Percentiles rank a stretch among this genome's conserved stretches.
phyloP scores from a whole-genome alignment of 345 rosid species.

The Dipteronia sinensis region DNA sequence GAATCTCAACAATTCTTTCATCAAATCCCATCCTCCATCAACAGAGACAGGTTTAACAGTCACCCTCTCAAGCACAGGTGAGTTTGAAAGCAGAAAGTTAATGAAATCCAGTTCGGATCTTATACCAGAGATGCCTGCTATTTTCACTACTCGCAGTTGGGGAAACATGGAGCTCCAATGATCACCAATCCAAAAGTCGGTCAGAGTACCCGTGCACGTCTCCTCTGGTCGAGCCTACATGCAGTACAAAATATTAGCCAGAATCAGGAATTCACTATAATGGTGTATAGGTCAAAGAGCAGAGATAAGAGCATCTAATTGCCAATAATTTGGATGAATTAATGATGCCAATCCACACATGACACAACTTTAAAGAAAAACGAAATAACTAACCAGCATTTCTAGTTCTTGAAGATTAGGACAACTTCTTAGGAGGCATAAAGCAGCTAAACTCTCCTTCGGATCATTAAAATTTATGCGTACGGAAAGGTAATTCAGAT shows the following conservation, averaged over 20 bases:
- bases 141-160: constrained; percentile 50
- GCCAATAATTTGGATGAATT: background rate
- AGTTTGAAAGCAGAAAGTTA: constrained; percentile 56
- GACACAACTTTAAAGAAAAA: background rate
- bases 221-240: constrained; percentile 61
- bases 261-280: background rate
- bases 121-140: constrained; percentile 46
- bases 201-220: constrained; percentile 16
- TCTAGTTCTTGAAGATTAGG: constrained; percentile 70
- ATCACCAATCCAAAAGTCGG: constrained; percentile 47
- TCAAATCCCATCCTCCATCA: constrained; percentile 49
- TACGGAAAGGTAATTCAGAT: constrained; percentile 63
- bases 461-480: constrained; percentile 64
- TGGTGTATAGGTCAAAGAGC: background rate
- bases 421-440: constrained; percentile 60
- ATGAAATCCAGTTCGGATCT: constrained; percentile 60
- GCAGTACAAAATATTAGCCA: constrained; percentile 11
- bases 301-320: background rate
- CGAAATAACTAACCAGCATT: constrained; percentile 46
- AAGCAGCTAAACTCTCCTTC: constrained; percentile 58
- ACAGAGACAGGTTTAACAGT: constrained; percentile 47
- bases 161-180: constrained; percentile 47
- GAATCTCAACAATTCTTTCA: constrained; percentile 60
- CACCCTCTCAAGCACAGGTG: constrained; percentile 62
- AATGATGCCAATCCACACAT: background rate